Base-by-base conservation (phyloP, 345 rosid genomes). In the Clausena lansium region DNA sequence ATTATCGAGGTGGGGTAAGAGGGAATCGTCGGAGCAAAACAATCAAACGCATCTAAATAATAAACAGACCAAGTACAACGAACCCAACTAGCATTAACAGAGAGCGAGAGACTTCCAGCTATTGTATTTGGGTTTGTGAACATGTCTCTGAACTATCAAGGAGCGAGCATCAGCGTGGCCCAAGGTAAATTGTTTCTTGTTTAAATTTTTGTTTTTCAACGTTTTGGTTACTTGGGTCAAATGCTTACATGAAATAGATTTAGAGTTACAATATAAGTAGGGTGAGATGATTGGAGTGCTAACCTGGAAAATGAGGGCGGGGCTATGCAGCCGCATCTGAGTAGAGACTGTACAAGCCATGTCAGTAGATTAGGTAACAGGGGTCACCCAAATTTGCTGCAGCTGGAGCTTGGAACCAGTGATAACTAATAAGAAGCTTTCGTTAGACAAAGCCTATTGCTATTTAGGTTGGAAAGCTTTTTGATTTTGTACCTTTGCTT, bases 291-390 rank as follows among this genome's bases (percentile, higher is more conserved):
- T 13, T 27, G 52, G 17, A 25, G 17, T 28, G 33, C 76, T 66
- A 73, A 91, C 97, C 94, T 83, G 92, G 68, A 79, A 81, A 41
- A 81, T 54, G 78, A 85, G 79, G 78, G 77, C 76, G 71, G 89
- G 82, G 74, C 80, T 54, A 71, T 84, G 86, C 39, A 87, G 76
- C 50, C 50, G 50, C 87, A 77, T 76, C 81, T 89, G 91, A 82
- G 87, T 72, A 30, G 92, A 84, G 78, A 87, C 79, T 5, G 82
- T 33, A 32, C 90, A 84, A 41, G 95, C 95, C 95, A 94, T 91
- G 78, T 58, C 15, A 13, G 27, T 36, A 41, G 72, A 5, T 20
- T 17, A 25, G 57, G 50, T 45, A 45, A 13, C 3, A 13, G 50
- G 4, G 0, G 50, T 45, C 50, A 5, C 50, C 50, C 50, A 45